Evolutionary conservation across 441 rosid species (phyloP).

Genomic region (Brassica balearica): DNA sequence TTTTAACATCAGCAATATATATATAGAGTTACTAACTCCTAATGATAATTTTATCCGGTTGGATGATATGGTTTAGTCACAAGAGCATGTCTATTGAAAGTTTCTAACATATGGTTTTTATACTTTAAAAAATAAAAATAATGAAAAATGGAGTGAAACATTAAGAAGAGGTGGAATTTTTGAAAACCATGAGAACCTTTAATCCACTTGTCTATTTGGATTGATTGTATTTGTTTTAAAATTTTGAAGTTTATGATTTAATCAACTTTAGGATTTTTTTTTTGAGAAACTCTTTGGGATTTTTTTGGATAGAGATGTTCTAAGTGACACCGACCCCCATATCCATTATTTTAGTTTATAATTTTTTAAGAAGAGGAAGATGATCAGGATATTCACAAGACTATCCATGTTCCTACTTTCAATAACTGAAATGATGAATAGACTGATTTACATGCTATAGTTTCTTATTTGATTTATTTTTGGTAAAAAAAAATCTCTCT

Average conservation of each 20-base stretch:
- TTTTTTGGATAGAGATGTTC: neutral
- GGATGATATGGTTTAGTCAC: neutral
- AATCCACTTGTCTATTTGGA: neutral
- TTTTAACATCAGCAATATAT: neutral
- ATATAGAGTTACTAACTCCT: neutral
- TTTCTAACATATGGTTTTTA: neutral
- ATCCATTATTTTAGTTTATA: neutral
- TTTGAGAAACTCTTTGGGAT: neutral
- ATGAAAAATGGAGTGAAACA: neutral
- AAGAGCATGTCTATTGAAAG: neutral
- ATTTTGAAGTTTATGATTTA: neutral
- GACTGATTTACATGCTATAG: neutral
- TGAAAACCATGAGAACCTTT: neutral
- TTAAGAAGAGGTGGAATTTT: neutral
- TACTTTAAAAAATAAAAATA: neutral
- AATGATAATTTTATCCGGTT: neutral
- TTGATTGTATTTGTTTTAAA: neutral
- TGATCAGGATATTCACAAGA: neutral
- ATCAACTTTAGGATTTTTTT: neutral
- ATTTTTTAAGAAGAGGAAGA: neutral
- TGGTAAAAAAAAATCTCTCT: neutral
- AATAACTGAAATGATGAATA: neutral
- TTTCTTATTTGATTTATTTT: neutral
- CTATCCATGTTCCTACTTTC: neutral
- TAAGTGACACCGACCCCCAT: neutral